Conservation (phyloP, 2,329 filamentous ascomycete species). For the Clonostachys sp. region DNA sequence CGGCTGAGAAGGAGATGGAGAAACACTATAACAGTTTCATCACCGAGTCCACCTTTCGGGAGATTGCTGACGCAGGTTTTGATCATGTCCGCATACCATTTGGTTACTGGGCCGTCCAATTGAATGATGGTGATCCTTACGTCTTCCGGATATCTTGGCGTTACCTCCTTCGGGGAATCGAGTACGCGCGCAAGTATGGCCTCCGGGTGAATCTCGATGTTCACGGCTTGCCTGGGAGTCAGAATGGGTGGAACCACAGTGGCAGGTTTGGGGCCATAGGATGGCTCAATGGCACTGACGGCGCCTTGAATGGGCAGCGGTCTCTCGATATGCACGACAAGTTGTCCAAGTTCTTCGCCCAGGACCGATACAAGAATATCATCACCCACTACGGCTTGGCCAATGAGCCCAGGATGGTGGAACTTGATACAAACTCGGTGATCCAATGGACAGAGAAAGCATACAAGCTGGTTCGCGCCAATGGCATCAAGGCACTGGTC, state of each 20-base stretch:
- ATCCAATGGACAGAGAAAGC: conserved; percentile 76
- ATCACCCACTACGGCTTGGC: conserved; percentile 89
- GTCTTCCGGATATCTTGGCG: conserved; percentile 84
- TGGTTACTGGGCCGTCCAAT: conserved; percentile 89
- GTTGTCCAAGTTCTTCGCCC: conserved; percentile 87
- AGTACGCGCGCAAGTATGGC: conserved; percentile 90
- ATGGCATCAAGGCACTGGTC: conserved; percentile 68
- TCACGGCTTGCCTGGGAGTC: conserved; percentile 85
- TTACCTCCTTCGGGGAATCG: conserved; percentile 87
- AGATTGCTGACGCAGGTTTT: conserved; percentile 82
- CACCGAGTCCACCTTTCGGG: conserved; percentile 75
- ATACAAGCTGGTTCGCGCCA: conserved; percentile 66
- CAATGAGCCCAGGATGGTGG: conserved; percentile 90
- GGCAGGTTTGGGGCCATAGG: conserved; percentile 74
- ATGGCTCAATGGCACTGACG: conserved; percentile 91
- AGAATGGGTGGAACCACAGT: conserved; percentile 98
- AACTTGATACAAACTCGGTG: conserved; percentile 61
- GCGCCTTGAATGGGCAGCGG: conserved; percentile 70
- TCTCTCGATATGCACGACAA: conserved; percentile 84
- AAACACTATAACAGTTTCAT: conserved; percentile 89
- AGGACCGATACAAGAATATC: conserved; percentile 87
- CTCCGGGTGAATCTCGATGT: conserved; percentile 89
- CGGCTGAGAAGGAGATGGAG: conserved; percentile 68
- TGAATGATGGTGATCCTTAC: conserved; percentile 84
- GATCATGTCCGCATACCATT: conserved; percentile 97